Evolutionary conservation across 768 basidiomycete species (phyloP), one percentile per base, ranked within the genome.

Genomic region (Collybia sordida): DNA sequence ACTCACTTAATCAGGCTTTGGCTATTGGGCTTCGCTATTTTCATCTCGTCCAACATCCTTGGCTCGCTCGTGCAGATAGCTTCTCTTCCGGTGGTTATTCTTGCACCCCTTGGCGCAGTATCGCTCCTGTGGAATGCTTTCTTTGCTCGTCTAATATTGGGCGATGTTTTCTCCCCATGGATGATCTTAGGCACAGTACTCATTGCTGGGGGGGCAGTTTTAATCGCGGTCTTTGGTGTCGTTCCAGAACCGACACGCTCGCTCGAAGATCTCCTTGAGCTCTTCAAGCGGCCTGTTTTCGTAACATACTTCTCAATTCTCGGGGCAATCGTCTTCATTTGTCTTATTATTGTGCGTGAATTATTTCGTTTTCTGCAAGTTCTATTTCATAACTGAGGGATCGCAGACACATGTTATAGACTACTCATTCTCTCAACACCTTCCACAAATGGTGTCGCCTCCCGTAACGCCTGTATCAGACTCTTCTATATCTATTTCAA

Each of bases 101-200:
- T 98, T 45, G 94, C 93, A 0, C 94, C 94, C 0, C 78, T 98
- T 3, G 94, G 94, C 9, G 94, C 93, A 0, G 89, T 95, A 24
- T 93, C 90, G 2, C 80, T 98, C 23, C 80, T 98, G 23, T 96
- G 90, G 90, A 98, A 98, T 64, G 93, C 93, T 3, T 81, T 96
- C 60, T 94, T 96, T 62, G 93, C 93, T 14, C 79, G 84, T 24
- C 59, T 95, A 35, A 77, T 96, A 35, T 79, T 96, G 11, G 91
- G 90, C 9, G 93, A 97, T 62, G 76, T 82, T 18, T 93, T 95
- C 69, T 90, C 91, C 4, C 79, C 79, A 1, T 89, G 85, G 75
- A 89, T 93, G 81, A 71, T 90, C 39, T 68, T 91, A n/a, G 93
- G 91, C 44, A 96, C 93, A 2, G 68, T 89, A 37, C 74, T 95